These are phyloP conservation scores for Knufia fluminis DNA, from an alignment of 2,329 filamentous ascomycete genomes.

Conservation along the genomic window DNA sequence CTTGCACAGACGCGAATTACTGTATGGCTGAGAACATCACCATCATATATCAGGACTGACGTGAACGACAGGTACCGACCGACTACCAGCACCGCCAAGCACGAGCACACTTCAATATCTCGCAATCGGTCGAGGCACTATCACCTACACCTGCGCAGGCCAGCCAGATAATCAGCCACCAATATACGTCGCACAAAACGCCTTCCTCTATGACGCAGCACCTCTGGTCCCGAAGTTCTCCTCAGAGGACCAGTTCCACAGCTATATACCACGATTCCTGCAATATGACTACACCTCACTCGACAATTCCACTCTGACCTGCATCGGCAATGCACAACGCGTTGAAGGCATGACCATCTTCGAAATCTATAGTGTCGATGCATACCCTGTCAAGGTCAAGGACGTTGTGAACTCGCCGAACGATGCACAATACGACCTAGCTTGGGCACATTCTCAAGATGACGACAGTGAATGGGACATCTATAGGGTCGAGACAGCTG, in stretches of 20 bases:
- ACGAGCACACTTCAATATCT: conserved; percentile 34
- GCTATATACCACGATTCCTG: conserved; percentile 23
- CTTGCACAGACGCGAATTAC: conserved; percentile 11
- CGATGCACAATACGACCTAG: conserved; percentile 10
- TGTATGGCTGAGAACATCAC: conserved; percentile 10
- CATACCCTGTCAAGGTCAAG: conserved; percentile 13
- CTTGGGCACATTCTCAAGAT: conserved; percentile 11
- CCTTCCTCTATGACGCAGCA: conserved; percentile 36
- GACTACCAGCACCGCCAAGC: conserved; percentile 26
- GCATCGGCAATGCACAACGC: conserved; percentile 20
- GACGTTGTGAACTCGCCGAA: conserved; percentile 16
- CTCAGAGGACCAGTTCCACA: conserved; percentile 27
- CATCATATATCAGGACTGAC: neutral
- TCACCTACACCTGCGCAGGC: conserved; percentile 41
- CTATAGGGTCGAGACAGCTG: conserved; percentile 33
- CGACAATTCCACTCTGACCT: conserved; percentile 17
- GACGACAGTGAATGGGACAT: conserved; percentile 28
- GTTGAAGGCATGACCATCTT: conserved; percentile 15
- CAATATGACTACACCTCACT: conserved; percentile 21
- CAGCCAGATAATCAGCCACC: conserved; percentile 23
- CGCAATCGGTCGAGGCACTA: conserved; percentile 39
- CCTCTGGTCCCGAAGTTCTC: conserved; percentile 23
- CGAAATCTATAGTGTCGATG: conserved; percentile 23
- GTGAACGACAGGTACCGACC: conserved; percentile 13
- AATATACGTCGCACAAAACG: conserved; percentile 35